Conservation (phyloP, 2,329 filamentous ascomycete genomes). For the Talaromyces sp. region DNA sequence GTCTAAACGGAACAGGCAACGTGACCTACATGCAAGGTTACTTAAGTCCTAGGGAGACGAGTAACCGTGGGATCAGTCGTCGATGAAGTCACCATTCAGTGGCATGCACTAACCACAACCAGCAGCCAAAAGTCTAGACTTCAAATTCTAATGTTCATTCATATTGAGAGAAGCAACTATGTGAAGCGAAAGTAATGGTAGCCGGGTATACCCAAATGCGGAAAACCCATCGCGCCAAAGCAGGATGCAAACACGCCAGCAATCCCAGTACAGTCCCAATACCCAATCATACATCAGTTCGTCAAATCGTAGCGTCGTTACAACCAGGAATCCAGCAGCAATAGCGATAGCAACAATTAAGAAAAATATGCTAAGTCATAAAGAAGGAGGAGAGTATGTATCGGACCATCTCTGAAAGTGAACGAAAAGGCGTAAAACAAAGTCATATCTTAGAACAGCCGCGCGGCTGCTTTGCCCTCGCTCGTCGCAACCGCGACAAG, state of each 20-base stretch:
- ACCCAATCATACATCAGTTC: slow-evolving; percentile 1
- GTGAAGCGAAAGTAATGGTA: neutral
- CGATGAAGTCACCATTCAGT: neutral
- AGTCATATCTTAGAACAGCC: slow-evolving; percentile 23
- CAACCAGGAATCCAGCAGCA: neutral
- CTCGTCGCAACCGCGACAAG: slow-evolving; percentile 48
- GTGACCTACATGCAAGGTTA: no score
- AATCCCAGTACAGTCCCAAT: neutral
- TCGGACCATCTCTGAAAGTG: neutral
- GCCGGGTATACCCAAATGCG: slow-evolving; percentile 2
- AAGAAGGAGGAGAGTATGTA: neutral
- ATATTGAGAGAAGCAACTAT: neutral
- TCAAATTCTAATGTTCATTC: neutral
- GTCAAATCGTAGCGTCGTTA: slow-evolving; percentile 4
- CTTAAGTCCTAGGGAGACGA: no score
- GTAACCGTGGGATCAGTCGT: neutral
- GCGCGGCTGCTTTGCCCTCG: slow-evolving; percentile 35
- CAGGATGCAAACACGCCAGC: neutral
- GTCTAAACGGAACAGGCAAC: neutral
- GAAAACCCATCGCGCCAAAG: neutral
- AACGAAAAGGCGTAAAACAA: neutral
- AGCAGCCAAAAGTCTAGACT: neutral
- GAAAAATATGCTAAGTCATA: neutral
- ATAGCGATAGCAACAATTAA: neutral
- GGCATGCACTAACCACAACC: neutral